Evolutionary conservation across 1,139 yeast genomes (phyloP), one percentile per base, ranked within the genome.

Genomic region (Geotrichum europaeum): DNA sequence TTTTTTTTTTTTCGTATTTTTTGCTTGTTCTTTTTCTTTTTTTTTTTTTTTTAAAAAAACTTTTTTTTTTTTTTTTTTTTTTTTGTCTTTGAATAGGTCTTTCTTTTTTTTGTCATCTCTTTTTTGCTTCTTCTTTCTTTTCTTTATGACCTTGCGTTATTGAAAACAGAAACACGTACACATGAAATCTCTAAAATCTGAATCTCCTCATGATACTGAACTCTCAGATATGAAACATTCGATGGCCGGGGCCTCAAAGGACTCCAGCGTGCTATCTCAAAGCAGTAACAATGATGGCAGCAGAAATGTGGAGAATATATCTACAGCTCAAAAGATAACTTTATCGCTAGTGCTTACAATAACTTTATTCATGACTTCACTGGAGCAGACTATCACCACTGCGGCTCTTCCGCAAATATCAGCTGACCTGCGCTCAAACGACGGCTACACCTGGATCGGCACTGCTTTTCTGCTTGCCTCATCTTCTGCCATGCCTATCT

Each of bases 401-500:
- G 56, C 71, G 1, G 66, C 69, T 4, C 59, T 69, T 15, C 71
- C 71, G 12, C 69, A 68, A 51, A 68, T 69, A 28, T 65, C 69
- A 3, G 68, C 69, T 2, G 65, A 65, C 18, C 62, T 68, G 25
- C 55, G 65, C 45, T 65, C 69, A 3, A 58, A 70, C 0, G 66
- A 63, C 3, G 70, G 70, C 9, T 68, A 67, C 55, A 59, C 67
- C 45, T 69, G 70, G 70, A 65, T 69, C 25, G 71, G 71, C 7
- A 66, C 70, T 2, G 70, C 69, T 4, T 69, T 67, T 51, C 59
- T 67, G 5, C 57, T 86, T 53, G 81, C 89, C 1, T 78, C 83
- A 73, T 84, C 87, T 0, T 76, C 83, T 15, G 75, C 84, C 54
- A 77, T 84, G 4, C 81, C 86, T 1, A 74, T 84, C 4, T 85